Conservation (phyloP, 1,284 basidiomycete species). For the Rhodotorula sp. region DNA sequence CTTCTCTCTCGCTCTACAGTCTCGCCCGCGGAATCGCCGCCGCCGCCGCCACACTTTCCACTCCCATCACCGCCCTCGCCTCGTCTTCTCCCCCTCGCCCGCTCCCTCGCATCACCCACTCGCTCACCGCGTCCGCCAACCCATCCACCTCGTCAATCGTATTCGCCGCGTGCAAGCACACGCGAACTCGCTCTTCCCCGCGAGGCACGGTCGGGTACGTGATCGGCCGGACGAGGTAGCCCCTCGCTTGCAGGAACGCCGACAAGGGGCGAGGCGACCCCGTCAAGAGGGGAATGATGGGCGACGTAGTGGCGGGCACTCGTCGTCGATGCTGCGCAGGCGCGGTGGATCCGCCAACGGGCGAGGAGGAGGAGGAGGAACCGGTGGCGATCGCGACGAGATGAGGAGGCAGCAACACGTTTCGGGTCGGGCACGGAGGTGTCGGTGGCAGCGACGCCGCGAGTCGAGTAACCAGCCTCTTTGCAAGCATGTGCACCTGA, state of each 20-base stretch:
- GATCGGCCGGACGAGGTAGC: constrained; percentile 73
- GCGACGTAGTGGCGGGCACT: constrained; percentile 50
- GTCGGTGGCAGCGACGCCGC: constrained; percentile 7
- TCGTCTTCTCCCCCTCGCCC: not conserved
- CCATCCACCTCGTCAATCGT: constrained; percentile 61
- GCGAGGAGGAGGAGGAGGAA: constrained; percentile 17
- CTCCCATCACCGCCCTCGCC: no score
- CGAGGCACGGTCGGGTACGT: constrained; percentile 71
- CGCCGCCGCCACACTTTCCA: not conserved
- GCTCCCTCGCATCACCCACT: constrained; percentile 9
- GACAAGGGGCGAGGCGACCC: constrained; percentile 69
- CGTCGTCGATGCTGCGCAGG: constrained; percentile 5
- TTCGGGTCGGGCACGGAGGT: not conserved
- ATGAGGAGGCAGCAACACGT: constrained; percentile 13
- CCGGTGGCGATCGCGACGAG: constrained; percentile 42
- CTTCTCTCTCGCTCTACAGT: not conserved
- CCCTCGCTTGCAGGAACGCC: constrained; percentile 60
- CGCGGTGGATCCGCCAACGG: constrained; percentile 13
- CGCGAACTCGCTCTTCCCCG: constrained; percentile 73
- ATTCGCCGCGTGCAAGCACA: constrained; percentile 78
- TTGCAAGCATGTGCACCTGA: constrained; percentile 41
- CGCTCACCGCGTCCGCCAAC: constrained; percentile 10
- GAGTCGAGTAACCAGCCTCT: constrained; percentile 34
- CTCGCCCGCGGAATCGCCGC: not conserved
- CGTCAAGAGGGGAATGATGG: constrained; percentile 84